phyloP scores from a whole-genome alignment of 176 grass and related monocot genomes.

The Bromus sterilis region DNA sequence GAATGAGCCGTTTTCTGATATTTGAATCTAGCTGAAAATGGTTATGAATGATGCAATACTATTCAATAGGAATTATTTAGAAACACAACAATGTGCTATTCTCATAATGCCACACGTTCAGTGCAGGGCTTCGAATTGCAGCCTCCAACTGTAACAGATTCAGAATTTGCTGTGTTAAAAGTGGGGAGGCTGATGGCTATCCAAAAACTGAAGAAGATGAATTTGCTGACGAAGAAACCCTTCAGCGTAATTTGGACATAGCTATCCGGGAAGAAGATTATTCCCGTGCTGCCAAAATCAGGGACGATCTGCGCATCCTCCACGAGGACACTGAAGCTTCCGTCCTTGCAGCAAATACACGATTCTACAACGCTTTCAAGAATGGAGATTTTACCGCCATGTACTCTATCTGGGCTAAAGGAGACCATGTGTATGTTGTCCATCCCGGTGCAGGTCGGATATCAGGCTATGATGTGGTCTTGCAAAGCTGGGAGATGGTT shows the following conservation, averaged over 20 bases:
- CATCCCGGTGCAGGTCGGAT: constrained; percentile 65
- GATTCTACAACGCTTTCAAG: constrained; percentile 67
- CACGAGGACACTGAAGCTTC: constrained; percentile 69
- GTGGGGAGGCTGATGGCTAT: constrained; percentile 65
- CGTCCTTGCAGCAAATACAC: constrained; percentile 61
- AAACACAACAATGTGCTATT: not conserved
- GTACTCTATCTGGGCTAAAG: constrained; percentile 69
- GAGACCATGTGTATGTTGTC: constrained; percentile 72
- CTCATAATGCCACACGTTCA: constrained; percentile 36
- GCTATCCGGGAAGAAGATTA: constrained; percentile 94
- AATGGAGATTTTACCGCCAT: constrained; percentile 57
- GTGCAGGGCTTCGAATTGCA: constrained; percentile 53
- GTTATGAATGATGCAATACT: not conserved
- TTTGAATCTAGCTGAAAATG: not conserved
- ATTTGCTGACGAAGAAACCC: constrained; percentile 61
- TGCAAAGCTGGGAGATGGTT: constrained; percentile 84
- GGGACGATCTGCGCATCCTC: constrained; percentile 61
- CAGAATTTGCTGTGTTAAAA: constrained; percentile 39
- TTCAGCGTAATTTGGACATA: constrained; percentile 54
- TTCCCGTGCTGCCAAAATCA: constrained; percentile 52
- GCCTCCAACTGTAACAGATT: constrained; percentile 3
- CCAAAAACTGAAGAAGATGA: constrained; percentile 30
- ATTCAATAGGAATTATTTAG: not conserved
- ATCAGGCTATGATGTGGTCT: constrained; percentile 59
- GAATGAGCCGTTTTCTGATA: not conserved